Conservation (phyloP, 805 yeast genomes). For the Schizosaccharomyces cryophilus region DNA sequence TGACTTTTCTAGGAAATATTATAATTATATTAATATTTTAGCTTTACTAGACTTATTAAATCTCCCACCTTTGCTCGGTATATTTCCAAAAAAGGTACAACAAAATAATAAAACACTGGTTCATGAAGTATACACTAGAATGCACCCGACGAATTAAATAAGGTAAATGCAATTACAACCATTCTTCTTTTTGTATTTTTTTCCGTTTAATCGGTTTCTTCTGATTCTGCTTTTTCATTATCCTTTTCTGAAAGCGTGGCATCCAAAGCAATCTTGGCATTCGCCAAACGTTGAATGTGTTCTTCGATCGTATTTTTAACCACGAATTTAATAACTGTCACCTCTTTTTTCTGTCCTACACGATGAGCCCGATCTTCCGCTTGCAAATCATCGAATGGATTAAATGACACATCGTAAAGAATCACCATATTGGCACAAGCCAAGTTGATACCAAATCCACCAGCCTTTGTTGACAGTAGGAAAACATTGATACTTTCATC, state of each 20-base stretch:
- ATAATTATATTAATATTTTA: too few relatives aligned
- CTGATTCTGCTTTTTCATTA: constrained; percentile 7
- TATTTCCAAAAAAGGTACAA: too few relatives aligned
- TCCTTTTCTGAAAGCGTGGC: constrained; percentile 18
- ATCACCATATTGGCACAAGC: constrained; percentile 86
- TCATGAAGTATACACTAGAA: too few relatives aligned
- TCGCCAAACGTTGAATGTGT: constrained; percentile 50
- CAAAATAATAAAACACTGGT: too few relatives aligned
- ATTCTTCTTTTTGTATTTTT: too few relatives aligned
- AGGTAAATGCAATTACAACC: too few relatives aligned
- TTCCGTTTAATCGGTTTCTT: constrained; percentile 10
- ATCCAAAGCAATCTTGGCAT: constrained; percentile 75
- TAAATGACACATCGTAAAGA: constrained; percentile 80
- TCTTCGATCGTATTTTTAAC: constrained; percentile 49
- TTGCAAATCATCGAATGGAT: constrained; percentile 95
- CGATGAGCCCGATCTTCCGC: constrained; percentile 98
- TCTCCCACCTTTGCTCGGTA: too few relatives aligned
- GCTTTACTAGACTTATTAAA: too few relatives aligned
- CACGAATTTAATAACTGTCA: constrained; percentile 54
- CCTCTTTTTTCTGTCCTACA: constrained; percentile 79
- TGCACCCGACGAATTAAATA: too few relatives aligned
- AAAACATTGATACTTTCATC: constrained; percentile 66
- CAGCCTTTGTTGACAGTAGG: constrained; percentile 80
- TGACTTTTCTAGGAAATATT: too few relatives aligned
- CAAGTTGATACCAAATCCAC: constrained; percentile 93